Evolutionary conservation across 2,329 filamentous ascomycete species (phyloP), one percentile per base, ranked within the genome.

Genomic region (Epichloe sibirici): DNA sequence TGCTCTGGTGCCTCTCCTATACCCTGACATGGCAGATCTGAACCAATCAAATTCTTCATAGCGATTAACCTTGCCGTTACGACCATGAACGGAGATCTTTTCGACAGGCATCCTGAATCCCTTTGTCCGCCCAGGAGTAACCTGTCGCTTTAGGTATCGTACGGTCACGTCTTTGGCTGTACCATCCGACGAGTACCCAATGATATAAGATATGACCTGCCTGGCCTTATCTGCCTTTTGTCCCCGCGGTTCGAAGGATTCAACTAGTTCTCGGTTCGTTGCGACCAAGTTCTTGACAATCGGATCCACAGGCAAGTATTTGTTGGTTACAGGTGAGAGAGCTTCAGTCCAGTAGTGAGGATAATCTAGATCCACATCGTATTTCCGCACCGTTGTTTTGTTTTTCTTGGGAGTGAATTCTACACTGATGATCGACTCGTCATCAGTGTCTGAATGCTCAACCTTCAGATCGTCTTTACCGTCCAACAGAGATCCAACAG

Each of bases 271-370:
- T 52, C 85, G 73, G 38, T 81, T 90, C 0, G 81, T 85, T 1
- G 84, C 87, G 21, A 93, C 74, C 2, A 85, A 62, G 23, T 77
- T 80, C 52, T 81, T 83, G 49, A 90, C 79, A 5, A 88, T 72
- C 0, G 88, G 77, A 53, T 95, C 90, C 2, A 96, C 85, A 0
- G 90, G 77, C 8, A 93, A 76, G 53, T 86, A 90, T 48, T 81
- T 88, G 51, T 88, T 81, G 0, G 88, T 91, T 3, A 88, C 75
- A 2, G 89, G 86, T 0, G 90, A 96, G 2, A 93, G 74, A 3
- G 88, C 85, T 66, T 98, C 93, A 0, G 86, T 86, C 93, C 93
- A 98, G 66, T 97, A 97, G 49, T 87, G 85, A 1, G 93, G 90
- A 58, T 85, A 93, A 2, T 83, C 80, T 31, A 96, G 74, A 58